Evolutionary conservation across 768 basidiomycete genomes (phyloP).

Genomic region (Lentinula raphanica): DNA sequence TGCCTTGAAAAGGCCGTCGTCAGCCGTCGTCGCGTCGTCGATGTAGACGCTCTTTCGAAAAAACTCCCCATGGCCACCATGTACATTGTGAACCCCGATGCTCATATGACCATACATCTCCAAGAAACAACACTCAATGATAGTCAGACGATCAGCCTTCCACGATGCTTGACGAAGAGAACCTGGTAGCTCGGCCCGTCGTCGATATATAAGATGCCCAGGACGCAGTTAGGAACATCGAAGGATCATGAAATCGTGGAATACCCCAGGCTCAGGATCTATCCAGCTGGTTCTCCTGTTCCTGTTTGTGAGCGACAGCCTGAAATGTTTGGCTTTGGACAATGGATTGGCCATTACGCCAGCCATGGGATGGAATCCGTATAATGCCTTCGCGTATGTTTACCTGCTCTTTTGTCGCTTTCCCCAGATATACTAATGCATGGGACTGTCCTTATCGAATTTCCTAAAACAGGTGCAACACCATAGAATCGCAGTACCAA

Average conservation of each 20-base stretch:
- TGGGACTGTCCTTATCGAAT: background rate
- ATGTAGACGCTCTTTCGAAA: no score
- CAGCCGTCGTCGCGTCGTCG: no score
- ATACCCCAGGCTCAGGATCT: background rate
- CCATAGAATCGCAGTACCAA: slow-evolving; percentile 37
- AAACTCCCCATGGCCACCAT: no score
- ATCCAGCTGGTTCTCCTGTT: background rate
- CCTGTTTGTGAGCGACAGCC: background rate
- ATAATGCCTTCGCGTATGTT: slow-evolving; percentile 41
- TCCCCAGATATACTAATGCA: background rate
- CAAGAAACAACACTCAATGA: background rate
- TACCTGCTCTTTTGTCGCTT: background rate
- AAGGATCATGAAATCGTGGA: background rate
- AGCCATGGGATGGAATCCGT: slow-evolving; percentile 46
- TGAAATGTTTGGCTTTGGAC: slow-evolving; percentile 6
- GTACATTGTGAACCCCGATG: no score
- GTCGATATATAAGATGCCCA: background rate
- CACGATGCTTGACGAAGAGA: background rate
- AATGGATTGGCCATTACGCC: slow-evolving; percentile 39
- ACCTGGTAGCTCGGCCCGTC: background rate
- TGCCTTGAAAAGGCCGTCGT: no score
- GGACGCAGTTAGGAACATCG: background rate
- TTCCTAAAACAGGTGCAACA: slow-evolving; percentile 28
- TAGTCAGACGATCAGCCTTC: background rate
- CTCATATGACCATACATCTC: background rate